Percentiles rank a stretch among this genome's conserved stretches.
These are phyloP conservation scores for Coemansia sp. DNA, from an alignment of 192 early-diverging fungal species.

Conservation along the genomic window DNA sequence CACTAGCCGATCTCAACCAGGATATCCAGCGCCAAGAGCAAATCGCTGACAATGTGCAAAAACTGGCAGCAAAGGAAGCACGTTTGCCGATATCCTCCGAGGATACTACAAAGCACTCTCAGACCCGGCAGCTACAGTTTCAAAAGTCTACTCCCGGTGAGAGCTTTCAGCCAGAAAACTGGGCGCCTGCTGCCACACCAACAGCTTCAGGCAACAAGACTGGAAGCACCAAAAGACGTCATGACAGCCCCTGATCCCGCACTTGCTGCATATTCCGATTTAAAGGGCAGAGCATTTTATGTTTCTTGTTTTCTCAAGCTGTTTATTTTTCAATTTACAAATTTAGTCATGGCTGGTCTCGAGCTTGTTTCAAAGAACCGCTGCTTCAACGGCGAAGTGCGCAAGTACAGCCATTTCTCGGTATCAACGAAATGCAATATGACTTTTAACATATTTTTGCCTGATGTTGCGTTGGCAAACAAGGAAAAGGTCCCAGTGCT, in stretches of 20 bases:
- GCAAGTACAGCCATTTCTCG: conserved; percentile 75
- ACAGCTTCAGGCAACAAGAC: not conserved
- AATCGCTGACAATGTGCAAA: conserved; percentile 28
- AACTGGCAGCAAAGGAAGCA: conserved; percentile 14
- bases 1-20: conserved; percentile 24
- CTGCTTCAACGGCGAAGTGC: conserved; percentile 66
- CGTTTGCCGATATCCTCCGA: not conserved
- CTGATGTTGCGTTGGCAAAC: conserved; percentile 43
- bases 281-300: not conserved
- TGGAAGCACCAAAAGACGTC: not conserved
- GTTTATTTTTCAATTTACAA: not conserved
- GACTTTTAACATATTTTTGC: conserved; percentile 77
- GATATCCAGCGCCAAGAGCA: conserved; percentile 38
- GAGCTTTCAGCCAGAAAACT: conserved; percentile 35
- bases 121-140: conserved; percentile 9
- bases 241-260: not conserved
- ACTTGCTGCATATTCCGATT: not conserved
- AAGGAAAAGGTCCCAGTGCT: conserved; percentile 46
- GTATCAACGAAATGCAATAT: conserved; percentile 64
- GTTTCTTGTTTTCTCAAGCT: conserved; percentile 5
- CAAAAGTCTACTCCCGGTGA: conserved; percentile 32
- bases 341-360: conserved; percentile 22
- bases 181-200: conserved; percentile 10
- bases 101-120: not conserved
- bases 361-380: conserved; percentile 61